phyloP scores from a whole-genome alignment of 1,284 basidiomycete genomes.

The Rhodotorula sp. region DNA sequence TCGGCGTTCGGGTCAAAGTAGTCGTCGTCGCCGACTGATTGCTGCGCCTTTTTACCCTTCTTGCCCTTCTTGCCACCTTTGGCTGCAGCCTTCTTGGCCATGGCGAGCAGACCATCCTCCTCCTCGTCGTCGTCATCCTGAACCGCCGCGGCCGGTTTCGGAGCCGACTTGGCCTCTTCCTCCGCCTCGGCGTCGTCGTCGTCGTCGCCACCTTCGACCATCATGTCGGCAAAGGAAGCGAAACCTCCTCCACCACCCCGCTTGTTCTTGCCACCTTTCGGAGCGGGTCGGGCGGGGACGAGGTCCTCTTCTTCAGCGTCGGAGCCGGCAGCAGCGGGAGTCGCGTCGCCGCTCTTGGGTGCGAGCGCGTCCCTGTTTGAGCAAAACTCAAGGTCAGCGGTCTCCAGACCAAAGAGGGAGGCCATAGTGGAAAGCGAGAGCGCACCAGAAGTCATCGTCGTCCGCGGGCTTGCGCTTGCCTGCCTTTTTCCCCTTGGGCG shows the following conservation, averaged over 20 bases:
- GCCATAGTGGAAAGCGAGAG: too few species aligned
- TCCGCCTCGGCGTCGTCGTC: conserved; percentile 58
- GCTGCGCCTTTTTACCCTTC: conserved; percentile 45
- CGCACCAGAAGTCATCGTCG: conserved; percentile 38
- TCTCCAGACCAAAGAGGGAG: too few species aligned
- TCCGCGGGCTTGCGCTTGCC: conserved; percentile 27
- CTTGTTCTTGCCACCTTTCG: conserved; percentile 17
- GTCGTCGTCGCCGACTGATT: conserved; percentile 47
- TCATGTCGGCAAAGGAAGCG: conserved; percentile 17
- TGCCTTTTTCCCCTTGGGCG: conserved; percentile 29
- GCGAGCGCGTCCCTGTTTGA: conserved; percentile 15
- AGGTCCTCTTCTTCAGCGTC: conserved; percentile 26
- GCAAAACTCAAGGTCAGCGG: too few species aligned
- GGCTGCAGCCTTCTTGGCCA: conserved; percentile 60
- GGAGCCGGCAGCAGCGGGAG: not conserved
- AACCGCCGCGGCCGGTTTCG: not conserved
- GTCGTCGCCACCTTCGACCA: conserved; percentile 38
- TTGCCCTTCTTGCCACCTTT: conserved; percentile 72
- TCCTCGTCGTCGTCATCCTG: conserved; percentile 58
- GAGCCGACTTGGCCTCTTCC: conserved; percentile 53
- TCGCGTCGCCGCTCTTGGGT: not conserved
- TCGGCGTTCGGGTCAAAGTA: conserved; percentile 35
- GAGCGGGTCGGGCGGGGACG: not conserved
- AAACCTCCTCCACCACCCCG: conserved; percentile 13
- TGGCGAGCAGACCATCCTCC: conserved; percentile 72